phyloP scores from a whole-genome alignment of 2,329 filamentous ascomycete genomes.

The Alternaria longipes region DNA sequence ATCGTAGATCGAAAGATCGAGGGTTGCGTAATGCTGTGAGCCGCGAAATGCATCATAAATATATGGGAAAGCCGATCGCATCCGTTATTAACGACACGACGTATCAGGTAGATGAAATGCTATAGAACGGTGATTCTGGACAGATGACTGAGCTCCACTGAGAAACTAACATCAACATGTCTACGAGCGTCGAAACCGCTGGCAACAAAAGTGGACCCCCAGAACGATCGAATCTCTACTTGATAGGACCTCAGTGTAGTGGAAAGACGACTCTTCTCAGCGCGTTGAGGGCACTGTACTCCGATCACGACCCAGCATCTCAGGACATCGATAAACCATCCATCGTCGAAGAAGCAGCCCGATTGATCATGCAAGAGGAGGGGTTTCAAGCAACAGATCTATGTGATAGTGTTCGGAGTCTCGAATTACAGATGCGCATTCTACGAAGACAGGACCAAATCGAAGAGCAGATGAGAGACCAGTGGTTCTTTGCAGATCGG shows the following conservation, averaged over 20 bases:
- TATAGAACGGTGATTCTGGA: background rate
- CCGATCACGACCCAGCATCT: constrained; percentile 4
- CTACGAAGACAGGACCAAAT: constrained; percentile 5
- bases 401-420: constrained; percentile 4
- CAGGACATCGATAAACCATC: background rate
- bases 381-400: constrained; percentile 1
- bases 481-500: constrained; percentile 9
- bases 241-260: constrained; percentile 7
- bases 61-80: background rate
- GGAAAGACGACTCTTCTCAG: constrained; percentile 8
- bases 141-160: background rate
- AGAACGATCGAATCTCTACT: constrained; percentile 4
- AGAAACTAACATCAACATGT: background rate
- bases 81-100: background rate
- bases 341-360: constrained; percentile 6
- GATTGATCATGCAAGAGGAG: constrained; percentile 5
- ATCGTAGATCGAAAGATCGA: no score
- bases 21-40: background rate
- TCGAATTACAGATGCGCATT: constrained; percentile 4
- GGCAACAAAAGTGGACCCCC: no score
- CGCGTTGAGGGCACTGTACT: constrained; percentile 2
- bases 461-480: constrained; percentile 6
- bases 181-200: no score
- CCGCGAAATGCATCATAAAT: background rate
- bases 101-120: background rate